Percentiles rank a stretch among this genome's conserved stretches.
Evolutionary conservation across 345 rosid species (phyloP).

Genomic region (Aethionema arabicum): DNA sequence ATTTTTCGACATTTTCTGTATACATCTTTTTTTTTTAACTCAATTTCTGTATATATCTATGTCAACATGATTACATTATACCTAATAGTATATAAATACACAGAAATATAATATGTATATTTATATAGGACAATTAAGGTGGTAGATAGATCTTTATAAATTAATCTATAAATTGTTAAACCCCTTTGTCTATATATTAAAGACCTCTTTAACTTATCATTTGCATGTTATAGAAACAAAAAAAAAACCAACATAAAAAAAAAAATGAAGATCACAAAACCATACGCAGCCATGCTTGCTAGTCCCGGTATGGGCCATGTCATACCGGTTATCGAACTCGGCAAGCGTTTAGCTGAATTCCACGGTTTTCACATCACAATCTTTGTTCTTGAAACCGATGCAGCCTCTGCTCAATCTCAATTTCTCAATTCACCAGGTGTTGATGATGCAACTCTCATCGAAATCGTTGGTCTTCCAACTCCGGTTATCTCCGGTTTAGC

Average conservation of each 20-base stretch:
- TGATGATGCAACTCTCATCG: conserved; percentile 14
- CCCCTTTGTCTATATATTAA: too few relatives aligned
- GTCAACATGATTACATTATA: too few relatives aligned
- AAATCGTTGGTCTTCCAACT: conserved; percentile 40
- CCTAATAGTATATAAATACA: too few relatives aligned
- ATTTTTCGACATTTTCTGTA: too few relatives aligned
- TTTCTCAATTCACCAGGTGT: conserved; percentile 11
- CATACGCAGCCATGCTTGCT: conserved; percentile 14
- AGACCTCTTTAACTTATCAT: too few relatives aligned
- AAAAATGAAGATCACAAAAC: conserved; percentile 7
- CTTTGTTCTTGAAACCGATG: conserved; percentile 25
- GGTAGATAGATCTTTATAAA: too few relatives aligned
- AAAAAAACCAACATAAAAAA: background rate
- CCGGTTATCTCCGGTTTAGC: conserved; percentile 36
- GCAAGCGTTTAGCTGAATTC: too few relatives aligned
- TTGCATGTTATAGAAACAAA: background rate
- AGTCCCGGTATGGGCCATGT: conserved; percentile 34
- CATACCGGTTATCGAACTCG: conserved; percentile 18
- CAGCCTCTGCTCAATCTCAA: conserved; percentile 22
- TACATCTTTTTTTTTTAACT: too few relatives aligned
- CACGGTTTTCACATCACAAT: conserved; percentile 9
- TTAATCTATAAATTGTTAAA: too few relatives aligned
- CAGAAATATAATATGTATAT: too few relatives aligned
- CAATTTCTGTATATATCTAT: too few relatives aligned
- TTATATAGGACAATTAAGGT: too few relatives aligned